Conservation (phyloP, 2,329 filamentous ascomycete species). For the Clarireedia homoeocarpa region DNA sequence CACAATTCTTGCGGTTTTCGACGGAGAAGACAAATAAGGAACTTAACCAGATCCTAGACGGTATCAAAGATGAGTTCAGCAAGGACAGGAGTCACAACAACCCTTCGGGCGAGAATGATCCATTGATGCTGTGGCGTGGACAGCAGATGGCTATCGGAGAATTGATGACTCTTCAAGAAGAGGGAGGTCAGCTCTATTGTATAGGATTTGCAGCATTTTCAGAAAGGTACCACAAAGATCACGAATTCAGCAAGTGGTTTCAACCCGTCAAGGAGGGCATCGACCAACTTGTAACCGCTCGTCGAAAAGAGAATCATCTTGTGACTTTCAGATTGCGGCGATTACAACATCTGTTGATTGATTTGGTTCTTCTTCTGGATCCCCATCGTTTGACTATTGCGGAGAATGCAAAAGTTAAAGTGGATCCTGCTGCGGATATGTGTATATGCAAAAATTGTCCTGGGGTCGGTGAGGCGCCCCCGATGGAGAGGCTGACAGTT, state of each 20-base stretch:
- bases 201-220: slow-evolving; percentile 20
- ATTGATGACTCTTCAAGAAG: slow-evolving; percentile 19
- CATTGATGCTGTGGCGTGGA: slow-evolving; percentile 25
- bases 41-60: slow-evolving; percentile 15
- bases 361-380: slow-evolving; percentile 19
- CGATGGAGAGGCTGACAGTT: slow-evolving; percentile 11
- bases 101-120: slow-evolving; percentile 15
- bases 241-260: slow-evolving; percentile 17
- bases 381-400: slow-evolving; percentile 3
- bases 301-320: slow-evolving; percentile 1
- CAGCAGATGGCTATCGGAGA: slow-evolving; percentile 26
- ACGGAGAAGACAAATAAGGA: slow-evolving; percentile 20
- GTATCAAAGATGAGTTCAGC: slow-evolving; percentile 17
- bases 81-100: slow-evolving; percentile 9
- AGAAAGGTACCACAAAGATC: slow-evolving; percentile 13
- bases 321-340: slow-evolving; percentile 16
- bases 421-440: slow-evolving; percentile 14
- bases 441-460: slow-evolving; percentile 17
- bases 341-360: slow-evolving; percentile 18
- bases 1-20: slow-evolving; percentile 21
- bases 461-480: background rate
- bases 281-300: slow-evolving; percentile 10
- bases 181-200: slow-evolving; percentile 18
- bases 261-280: slow-evolving; percentile 15
- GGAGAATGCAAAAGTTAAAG: slow-evolving; percentile 11